Base-by-base conservation (phyloP, 1,139 yeast species). In the Candida freyschussii region DNA sequence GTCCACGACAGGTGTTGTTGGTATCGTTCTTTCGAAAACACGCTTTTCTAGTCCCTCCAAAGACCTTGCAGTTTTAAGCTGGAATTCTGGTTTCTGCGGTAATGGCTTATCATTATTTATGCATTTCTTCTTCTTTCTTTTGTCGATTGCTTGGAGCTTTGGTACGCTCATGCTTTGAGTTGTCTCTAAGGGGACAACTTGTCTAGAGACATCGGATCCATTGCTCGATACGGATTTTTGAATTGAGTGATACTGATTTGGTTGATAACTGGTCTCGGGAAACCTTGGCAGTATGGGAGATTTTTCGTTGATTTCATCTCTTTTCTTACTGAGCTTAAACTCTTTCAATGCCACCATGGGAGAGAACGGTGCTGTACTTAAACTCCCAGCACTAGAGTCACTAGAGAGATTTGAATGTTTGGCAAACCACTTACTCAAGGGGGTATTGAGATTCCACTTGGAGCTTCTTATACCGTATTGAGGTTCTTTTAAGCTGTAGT, bases 361-460 rank as follows among this genome's bases (percentile, higher is more conserved):
- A 2, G 51, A 43, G 29, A 39, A 34, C 6, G 43, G 43, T 21
- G 33, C 28, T 5, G 52, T 45, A 17, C 47, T 45, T 16, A 45
- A 24, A 23, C 48, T 44, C 13, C 44, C 48, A 8, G 38, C 37
- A 13, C 41, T 33, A 2, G 49, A 34, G 7, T 21, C 33, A 18
- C 21, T 28, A 0, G 41, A 36, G 0, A 30, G 38, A 8, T 33
- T 31, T 5, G 47, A 36, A 10, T 36, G 43, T 22, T 42, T 45
- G 8, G 34, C 40, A 30, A 50, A 50, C 53, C 53, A 50, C 25
- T 32, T 47, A 17, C 51, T 46, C 24, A 50, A 26, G 8, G 55
- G 55, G 2, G 53, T 45, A 29, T 40, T 45, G 27, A 48, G 20
- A 23, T 35, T 40, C 49, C 53, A 48, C n/a, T 37, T 48, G 3